Conservation (phyloP, 805 yeast species). For the Starmerella stigmatis region DNA sequence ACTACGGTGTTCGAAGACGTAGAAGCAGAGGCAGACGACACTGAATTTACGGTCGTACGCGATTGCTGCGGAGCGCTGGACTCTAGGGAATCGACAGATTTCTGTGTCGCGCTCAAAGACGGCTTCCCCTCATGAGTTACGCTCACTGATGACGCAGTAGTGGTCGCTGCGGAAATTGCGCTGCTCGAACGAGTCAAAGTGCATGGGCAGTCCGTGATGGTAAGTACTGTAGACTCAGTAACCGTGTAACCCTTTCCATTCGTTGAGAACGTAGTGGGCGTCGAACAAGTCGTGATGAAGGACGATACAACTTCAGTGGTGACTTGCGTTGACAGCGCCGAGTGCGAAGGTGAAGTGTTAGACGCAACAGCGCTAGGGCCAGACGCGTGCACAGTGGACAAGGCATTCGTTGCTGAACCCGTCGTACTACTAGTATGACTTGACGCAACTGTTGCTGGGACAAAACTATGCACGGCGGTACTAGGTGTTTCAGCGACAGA, state of each 20-base stretch:
- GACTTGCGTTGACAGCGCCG: background rate
- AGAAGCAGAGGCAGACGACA: no score
- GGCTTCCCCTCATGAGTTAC: no score
- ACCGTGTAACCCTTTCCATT: constrained; percentile 10
- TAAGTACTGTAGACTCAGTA: constrained; percentile 10
- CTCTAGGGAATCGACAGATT: no score
- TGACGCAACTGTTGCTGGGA: no score
- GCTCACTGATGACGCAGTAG: no score
- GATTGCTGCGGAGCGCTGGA: no score
- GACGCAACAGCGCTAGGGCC: constrained; percentile 11
- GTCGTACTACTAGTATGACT: no score
- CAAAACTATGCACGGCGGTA: background rate
- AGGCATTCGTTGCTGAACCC: constrained; percentile 2
- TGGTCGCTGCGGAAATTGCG: no score
- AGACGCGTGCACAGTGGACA: constrained; percentile 2
- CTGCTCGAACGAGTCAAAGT: constrained; percentile 13
- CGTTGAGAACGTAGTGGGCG: constrained; percentile 11
- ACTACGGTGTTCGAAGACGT: no score
- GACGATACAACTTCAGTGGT: constrained; percentile 9
- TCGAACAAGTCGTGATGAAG: constrained; percentile 6
- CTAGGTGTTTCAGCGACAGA: constrained; percentile 6
- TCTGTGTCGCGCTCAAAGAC: no score
- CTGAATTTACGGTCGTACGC: no score
- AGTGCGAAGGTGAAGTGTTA: background rate
- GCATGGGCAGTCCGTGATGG: constrained; percentile 22